phyloP scores from a whole-genome alignment of 176 grass and related monocot species.

The Puya raimondii region DNA sequence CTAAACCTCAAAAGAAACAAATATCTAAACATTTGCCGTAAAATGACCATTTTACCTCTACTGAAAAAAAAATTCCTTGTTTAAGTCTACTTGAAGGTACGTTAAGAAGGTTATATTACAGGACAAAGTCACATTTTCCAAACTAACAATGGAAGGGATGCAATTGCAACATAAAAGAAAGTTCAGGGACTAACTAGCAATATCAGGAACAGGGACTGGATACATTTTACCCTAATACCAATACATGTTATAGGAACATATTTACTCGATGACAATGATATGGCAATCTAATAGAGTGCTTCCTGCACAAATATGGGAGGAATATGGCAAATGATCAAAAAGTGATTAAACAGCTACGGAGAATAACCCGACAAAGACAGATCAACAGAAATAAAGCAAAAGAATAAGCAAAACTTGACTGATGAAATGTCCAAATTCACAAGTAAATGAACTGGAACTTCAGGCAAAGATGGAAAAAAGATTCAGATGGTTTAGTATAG shows the following conservation, averaged over 20 bases:
- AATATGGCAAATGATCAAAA: background rate
- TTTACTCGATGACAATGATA: background rate
- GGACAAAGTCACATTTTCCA: too few species aligned
- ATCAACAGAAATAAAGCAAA: background rate
- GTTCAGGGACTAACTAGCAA: too few species aligned
- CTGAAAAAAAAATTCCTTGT: too few species aligned
- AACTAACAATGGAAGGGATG: too few species aligned
- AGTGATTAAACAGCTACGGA: background rate
- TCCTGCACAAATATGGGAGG: background rate
- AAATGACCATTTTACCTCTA: too few species aligned
- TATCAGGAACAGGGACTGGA: too few species aligned
- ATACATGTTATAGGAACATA: background rate
- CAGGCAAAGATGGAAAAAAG: background rate
- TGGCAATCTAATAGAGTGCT: background rate
- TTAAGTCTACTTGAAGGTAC: too few species aligned
- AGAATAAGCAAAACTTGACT: background rate
- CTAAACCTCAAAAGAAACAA: too few species aligned
- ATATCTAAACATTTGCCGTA: too few species aligned
- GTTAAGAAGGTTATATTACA: too few species aligned
- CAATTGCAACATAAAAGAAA: background rate
- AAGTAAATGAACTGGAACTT: background rate
- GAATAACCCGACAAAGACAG: background rate
- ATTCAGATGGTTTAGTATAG: background rate
- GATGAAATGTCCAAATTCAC: background rate
- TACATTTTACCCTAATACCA: too few species aligned